These are phyloP conservation scores for Pythium grandisporangium DNA, from an alignment of 352 stramenopile species.

Conservation along the genomic window DNA sequence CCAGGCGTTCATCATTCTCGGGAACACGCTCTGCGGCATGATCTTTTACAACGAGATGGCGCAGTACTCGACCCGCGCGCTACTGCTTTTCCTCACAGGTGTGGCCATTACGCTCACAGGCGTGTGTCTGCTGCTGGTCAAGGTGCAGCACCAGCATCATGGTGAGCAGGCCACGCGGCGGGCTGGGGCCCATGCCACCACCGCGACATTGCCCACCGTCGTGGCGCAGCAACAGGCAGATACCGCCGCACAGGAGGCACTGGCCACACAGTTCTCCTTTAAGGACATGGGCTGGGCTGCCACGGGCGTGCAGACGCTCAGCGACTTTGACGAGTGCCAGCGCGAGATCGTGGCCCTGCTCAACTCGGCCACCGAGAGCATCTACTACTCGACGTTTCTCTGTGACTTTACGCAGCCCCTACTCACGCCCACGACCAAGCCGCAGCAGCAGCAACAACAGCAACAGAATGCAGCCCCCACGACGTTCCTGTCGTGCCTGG, in stretches of 20 bases:
- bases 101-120: conserved; percentile 47
- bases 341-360: conserved; percentile 45
- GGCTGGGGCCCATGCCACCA: too few species aligned
- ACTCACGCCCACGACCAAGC: too few species aligned
- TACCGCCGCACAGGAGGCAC: conserved; percentile 1
- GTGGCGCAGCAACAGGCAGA: too few species aligned
- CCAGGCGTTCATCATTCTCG: conserved; percentile 76
- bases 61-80: conserved; percentile 29
- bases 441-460: too few species aligned
- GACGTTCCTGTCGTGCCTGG: conserved; percentile 56
- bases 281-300: conserved; percentile 50
- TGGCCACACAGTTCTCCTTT: conserved; percentile 30
- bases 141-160: conserved; percentile 28
- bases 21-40: conserved; percentile 66
- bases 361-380: conserved; percentile 33
- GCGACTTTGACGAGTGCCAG: conserved; percentile 63
- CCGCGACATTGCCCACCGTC: neutral
- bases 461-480: conserved; percentile 8
- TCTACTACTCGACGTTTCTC: conserved; percentile 79
- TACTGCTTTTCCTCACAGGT: conserved; percentile 41
- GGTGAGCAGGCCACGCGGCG: too few species aligned
- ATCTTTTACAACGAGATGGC: conserved; percentile 79
- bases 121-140: conserved; percentile 52
- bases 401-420: conserved; percentile 67
- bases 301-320: conserved; percentile 25